Conservation (phyloP, 345 rosid genomes). For the Eucalyptus pauciflora region DNA sequence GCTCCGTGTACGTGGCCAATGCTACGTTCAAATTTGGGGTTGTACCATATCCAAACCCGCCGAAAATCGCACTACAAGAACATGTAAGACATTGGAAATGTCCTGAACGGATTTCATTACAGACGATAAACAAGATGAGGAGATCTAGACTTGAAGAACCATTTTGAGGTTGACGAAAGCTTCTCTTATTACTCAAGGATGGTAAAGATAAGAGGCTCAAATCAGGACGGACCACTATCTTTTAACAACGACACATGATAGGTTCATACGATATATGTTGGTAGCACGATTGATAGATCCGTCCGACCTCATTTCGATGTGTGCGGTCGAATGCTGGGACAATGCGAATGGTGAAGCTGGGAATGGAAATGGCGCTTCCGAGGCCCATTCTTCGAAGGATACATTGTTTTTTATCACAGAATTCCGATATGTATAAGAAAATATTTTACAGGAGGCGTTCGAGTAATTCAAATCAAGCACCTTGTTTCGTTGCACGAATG, state of each 20-base stretch:
- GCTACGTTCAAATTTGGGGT: neutral
- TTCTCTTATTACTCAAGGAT: neutral
- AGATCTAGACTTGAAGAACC: neutral
- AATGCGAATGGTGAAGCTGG: neutral
- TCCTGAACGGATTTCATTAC: neutral
- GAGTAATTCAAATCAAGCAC: neutral
- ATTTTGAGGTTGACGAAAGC: neutral
- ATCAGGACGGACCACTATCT: neutral
- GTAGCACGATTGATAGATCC: neutral
- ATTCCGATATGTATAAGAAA: neutral
- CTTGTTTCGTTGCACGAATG: neutral
- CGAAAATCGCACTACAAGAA: neutral
- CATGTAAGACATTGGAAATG: neutral
- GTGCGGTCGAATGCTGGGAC: neutral
- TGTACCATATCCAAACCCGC: neutral
- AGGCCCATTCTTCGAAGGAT: neutral
- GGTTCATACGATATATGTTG: neutral
- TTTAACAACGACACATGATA: rapidly evolving
- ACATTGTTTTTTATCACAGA: neutral
- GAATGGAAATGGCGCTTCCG: neutral
- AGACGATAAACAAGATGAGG: neutral
- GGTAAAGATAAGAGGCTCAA: neutral
- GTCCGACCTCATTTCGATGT: neutral
- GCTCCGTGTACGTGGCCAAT: rapidly evolving
- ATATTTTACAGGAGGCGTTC: neutral